Evolutionary conservation across 2,329 filamentous ascomycete species (phyloP).

Genomic region (Seiridium unicorne): DNA sequence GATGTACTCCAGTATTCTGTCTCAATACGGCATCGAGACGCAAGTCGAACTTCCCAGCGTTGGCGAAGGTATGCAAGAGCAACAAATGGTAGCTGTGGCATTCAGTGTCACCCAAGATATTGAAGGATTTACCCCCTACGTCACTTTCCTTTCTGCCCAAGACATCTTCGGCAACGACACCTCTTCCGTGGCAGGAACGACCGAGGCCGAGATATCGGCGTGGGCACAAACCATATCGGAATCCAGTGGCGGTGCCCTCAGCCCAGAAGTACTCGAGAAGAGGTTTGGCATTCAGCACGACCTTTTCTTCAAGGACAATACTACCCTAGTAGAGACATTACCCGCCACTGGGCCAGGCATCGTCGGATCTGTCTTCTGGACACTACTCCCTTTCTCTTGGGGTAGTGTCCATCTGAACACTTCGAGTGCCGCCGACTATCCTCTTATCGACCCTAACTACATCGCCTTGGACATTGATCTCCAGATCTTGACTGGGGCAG

Average conservation of each 20-base stretch:
- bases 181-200: slow-evolving; percentile 13
- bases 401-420: slow-evolving; percentile 31
- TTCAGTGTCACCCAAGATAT: slow-evolving; percentile 10
- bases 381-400: slow-evolving; percentile 29
- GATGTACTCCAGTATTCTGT: slow-evolving; percentile 24
- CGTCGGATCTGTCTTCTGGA: slow-evolving; percentile 31
- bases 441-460: slow-evolving; percentile 27
- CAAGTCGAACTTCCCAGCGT: slow-evolving; percentile 43
- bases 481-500: slow-evolving; percentile 15
- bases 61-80: slow-evolving; percentile 43
- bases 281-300: slow-evolving; percentile 32
- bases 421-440: slow-evolving; percentile 14
- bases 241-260: slow-evolving; percentile 14
- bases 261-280: slow-evolving; percentile 11
- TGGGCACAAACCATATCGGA: slow-evolving; percentile 20
- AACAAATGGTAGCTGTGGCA: slow-evolving; percentile 29
- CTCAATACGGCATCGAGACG: slow-evolving; percentile 35
- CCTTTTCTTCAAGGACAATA: slow-evolving; percentile 37
- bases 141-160: slow-evolving; percentile 12
- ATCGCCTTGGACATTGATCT: slow-evolving; percentile 26
- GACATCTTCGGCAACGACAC: slow-evolving; percentile 25
- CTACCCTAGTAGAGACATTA: slow-evolving; percentile 42
- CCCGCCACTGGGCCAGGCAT: slow-evolving; percentile 27
- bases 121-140: slow-evolving; percentile 5
- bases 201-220: slow-evolving; percentile 13